Base-by-base conservation (phyloP, 495 filamentous ascomycete species). In the Penicillium dipodomyicola region DNA sequence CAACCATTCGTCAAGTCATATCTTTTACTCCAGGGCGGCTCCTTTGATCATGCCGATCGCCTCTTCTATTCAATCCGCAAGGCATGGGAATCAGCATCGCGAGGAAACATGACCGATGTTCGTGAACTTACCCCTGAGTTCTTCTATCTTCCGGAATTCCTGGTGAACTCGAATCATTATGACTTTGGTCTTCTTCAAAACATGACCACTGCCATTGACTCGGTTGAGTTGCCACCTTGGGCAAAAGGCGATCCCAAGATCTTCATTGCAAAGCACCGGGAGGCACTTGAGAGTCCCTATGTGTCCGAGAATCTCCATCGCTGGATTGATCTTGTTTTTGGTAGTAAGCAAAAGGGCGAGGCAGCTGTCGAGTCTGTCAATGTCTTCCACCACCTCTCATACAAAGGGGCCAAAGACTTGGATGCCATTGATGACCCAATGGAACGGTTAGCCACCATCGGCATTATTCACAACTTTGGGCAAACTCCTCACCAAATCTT, bases 391-490 rank as follows among this genome's bases (percentile, higher is more conserved):
- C 89, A 95, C 65, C 78, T 96, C 12, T 96, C 92, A 1, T 98
- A 98, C 72, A 89, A 91, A 59, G 94, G 94, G 14, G 91, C 93
- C 10, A 91, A 88, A 62, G 89, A 98, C 72, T 80, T 98, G 3
- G 94, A 98, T 63, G 86, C 84, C 45, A 97, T 98, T 63, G 83
- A 86, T 40, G 94, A 98, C 65, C 88, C 89, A 0, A 81, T 90
- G 54, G 92, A 96, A 67, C 80, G 89, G 35, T 72, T 89, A 17
- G 89, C 90, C 5, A 92, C 91, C 0, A 96, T 96, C 60, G 89
- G 91, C 23, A 96, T 96, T 64, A 96, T 98, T 57, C 92, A 98
- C 72, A 97, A 97, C 65, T 98, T 98, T 72, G 94, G 94, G 1
- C 94, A 98, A 68, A 98, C 95, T 12, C 95, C 95, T 2, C 85